Base-by-base conservation (phyloP, 305 asterid genomes). In the Salvia sclarea region DNA sequence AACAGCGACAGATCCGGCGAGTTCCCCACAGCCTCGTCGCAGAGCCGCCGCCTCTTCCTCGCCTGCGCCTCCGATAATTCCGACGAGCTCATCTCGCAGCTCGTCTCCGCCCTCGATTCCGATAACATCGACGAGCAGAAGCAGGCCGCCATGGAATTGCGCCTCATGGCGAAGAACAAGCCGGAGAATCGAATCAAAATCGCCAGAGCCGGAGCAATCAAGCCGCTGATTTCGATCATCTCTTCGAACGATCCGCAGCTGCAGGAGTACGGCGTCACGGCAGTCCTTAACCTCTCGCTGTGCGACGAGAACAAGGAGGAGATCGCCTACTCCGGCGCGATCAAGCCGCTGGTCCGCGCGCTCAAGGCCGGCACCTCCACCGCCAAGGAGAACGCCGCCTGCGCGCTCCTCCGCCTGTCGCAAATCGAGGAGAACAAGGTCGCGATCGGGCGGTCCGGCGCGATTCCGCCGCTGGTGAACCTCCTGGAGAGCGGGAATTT, bases 1-100 rank as follows among this genome's bases (percentile, higher is more conserved):
- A 84, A 86, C 84, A 88, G 96, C 77, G 98, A 92, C 61, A 76
- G 90, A 86, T 92, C 98, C 86, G 91, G 97, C 65, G 98, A 92
- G 75, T 90, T 90, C 72, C 84, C 85, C 33, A 74, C 93, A 21
- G 56, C 97, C 0, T 84, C 95, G 1, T 81, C 93, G 0, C 81
- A 86, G 70, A 88, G 88, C 86, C 93, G 96, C 49, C 86, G 86
- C 33, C 76, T 92, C 7, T 48, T 92, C 70, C 79, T 88, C 69
- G 35, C 97, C 33, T 86, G 97, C 73, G 84, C 89, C 20, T 65
- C 93, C 0, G 91, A 84, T 6, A 82, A 84, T 68, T 83, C 96
- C 40, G 97, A 86, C 14, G 94, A 88, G 17, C 80, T 93, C 7
- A 79, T 93, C 38, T 24, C 70, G 5, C 92, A 85, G 68, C 91